Base-by-base conservation (phyloP, 176 grass and related monocot genomes). In the maize (Zea mays) region DNA sequence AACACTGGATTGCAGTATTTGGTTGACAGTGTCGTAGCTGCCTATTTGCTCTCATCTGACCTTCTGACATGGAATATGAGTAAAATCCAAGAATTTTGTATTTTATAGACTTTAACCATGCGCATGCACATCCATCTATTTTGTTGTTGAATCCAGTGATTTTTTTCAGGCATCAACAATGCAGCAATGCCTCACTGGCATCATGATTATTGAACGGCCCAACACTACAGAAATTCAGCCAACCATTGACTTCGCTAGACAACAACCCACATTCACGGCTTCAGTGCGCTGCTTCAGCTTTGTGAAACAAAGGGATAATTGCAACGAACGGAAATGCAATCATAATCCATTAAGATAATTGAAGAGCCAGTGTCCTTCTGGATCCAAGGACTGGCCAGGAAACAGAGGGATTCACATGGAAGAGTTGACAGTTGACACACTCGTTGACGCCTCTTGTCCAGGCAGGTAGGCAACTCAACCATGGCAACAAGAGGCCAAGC, bases 261-360 rank as follows among this genome's bases (percentile, higher is more conserved):
- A 68, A 46, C 71, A 19, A 40, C 62, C 69, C 51, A 59, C 16
- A 62, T 16, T 47, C 74, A 49, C 2, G 5, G 15, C 43, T 65
- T 65, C 46, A 76, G 11, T 76, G 41, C 33, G 5, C 17, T 83
- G 72, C 52, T 41, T 42, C 64, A 69, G 51, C 62, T 76, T 69
- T 16, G 40, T 49, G 70, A 58, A 60, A 54, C 63, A 75, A 49
- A 8, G 3, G 44, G 60, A 44, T 63, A 77, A 64, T 7, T 64
- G 59, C 39, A 46, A 73, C 44, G 27, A 76, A 58, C 47, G 7
- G 21, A 58, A 69, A 48, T 40, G 43, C 1, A 14, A 39, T 7
- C 3, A 14, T 1, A 46, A 37, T 60, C 37, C 62, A 57, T 55
- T 44, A 16, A 19, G 44, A 84, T 42, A 65, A 20, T 50, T 77